Conservation (phyloP, 305 asterid genomes). For the Rubia tinctorum region DNA sequence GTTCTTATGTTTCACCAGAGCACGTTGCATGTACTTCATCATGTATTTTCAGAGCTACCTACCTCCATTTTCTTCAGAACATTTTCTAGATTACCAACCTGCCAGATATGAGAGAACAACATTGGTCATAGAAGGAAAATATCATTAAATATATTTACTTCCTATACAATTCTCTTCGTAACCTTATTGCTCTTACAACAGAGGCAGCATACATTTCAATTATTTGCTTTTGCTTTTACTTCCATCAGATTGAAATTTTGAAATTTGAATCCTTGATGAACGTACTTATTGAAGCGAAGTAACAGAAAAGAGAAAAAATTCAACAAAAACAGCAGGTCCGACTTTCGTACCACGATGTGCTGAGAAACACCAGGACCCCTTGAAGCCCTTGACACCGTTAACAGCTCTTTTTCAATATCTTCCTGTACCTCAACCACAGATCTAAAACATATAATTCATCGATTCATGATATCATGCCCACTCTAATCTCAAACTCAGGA, state of each 20-base stretch:
- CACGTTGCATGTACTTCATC: background rate
- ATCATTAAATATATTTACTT: no score
- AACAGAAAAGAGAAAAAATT: background rate
- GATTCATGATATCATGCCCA: background rate
- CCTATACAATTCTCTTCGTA: no score
- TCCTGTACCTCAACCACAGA: slow-evolving; percentile 49
- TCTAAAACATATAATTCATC: background rate
- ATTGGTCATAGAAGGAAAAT: background rate
- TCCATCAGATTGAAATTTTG: background rate
- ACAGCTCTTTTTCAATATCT: slow-evolving; percentile 79
- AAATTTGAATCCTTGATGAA: background rate
- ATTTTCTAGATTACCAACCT: slow-evolving; percentile 97
- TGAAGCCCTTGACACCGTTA: slow-evolving; percentile 48
- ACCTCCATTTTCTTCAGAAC: slow-evolving; percentile 96
- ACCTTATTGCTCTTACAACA: no score
- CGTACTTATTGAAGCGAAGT: background rate
- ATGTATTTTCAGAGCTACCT: background rate
- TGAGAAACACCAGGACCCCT: slow-evolving; percentile 62
- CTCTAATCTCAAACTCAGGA: slow-evolving; percentile 10
- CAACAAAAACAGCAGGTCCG: slow-evolving; percentile 3
- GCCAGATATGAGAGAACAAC: slow-evolving; percentile 22
- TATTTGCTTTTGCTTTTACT: no score
- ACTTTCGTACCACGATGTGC: slow-evolving; percentile 60
- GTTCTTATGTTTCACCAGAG: background rate
- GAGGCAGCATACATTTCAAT: no score